Evolutionary conservation across 2,329 filamentous ascomycete species (phyloP), one percentile per base, ranked within the genome.

Genomic region (Fusarium aywerte): DNA sequence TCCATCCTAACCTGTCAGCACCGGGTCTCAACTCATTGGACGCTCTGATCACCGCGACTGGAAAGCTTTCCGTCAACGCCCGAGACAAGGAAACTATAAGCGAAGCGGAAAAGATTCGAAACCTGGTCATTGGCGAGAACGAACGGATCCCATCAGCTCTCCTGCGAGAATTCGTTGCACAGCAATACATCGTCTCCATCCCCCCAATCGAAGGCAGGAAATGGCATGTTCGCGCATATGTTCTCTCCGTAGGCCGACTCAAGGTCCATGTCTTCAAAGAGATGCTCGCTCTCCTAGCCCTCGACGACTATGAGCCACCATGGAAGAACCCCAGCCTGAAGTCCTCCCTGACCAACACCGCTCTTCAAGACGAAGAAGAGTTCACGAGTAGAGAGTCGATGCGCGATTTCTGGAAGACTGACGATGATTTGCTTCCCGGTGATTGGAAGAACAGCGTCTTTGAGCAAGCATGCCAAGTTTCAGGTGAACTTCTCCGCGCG

Each of bases 191-290:
- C n/a, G 68, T 74, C 8, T 67, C 73, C 0, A 70, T 80, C 1
- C 72, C 76, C 0, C 72, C 73, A 0, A 36, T 80, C 3, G 74
- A 78, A 0, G 67, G 67, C 3, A 70, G 76, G 3, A 80, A 80
- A 36, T 80, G 78, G 77, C 78, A 80, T 20, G 74, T 74, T 1
- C 65, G 78, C 20, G 75, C 78, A 1, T 80, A 80, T 38, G 76
- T 76, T 1, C 69, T 80, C 4, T 70, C 75, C 2, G 68, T 80
- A 10, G 78, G 78, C 0, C 77, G 78, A 3, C 71, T 80, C 9
- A 79, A 75, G 44, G 78, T 80, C 3, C 71, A 79, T 33, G 77
- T 80, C 13, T 80, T 76, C 52, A 65, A 74, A 13, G 78, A 80
- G 12, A 75, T 79, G 73, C 75, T 80, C 3, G 68, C 74, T 1